Evolutionary conservation across 352 stramenopile genomes (phyloP).

Genomic region (Elongisporangium senticosum): DNA sequence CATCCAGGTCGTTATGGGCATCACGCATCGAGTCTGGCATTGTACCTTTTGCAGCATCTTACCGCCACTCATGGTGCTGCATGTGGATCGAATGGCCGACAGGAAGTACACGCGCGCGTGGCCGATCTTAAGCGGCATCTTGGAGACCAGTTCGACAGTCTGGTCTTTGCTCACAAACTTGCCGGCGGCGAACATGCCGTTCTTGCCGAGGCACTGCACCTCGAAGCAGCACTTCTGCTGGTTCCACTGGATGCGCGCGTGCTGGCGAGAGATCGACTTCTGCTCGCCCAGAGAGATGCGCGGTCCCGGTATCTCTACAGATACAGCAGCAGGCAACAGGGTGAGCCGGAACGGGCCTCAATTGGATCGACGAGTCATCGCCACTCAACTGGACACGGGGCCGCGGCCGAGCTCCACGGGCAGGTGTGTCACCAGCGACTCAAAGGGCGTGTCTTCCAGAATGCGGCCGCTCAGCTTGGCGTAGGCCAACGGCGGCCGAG

Average conservation of each 20-base stretch:
- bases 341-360: background rate
- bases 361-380: background rate
- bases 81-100: slow-evolving; percentile 57
- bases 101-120: slow-evolving; percentile 74
- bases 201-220: slow-evolving; percentile 75
- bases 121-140: slow-evolving; percentile 79
- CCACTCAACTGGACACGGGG: slow-evolving; percentile 8
- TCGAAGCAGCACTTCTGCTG: slow-evolving; percentile 70
- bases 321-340: background rate
- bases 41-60: slow-evolving; percentile 75
- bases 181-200: slow-evolving; percentile 67
- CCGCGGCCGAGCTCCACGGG: slow-evolving; percentile 69
- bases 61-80: slow-evolving; percentile 77
- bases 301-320: slow-evolving; percentile 27
- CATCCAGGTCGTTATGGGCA: background rate
- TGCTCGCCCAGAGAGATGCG: slow-evolving; percentile 71
- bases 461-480: slow-evolving; percentile 67
- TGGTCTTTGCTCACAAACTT: slow-evolving; percentile 70
- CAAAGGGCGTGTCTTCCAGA: slow-evolving; percentile 54
- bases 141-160: slow-evolving; percentile 56
- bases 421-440: slow-evolving; percentile 74
- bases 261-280: slow-evolving; percentile 70
- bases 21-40: background rate
- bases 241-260: slow-evolving; percentile 79
- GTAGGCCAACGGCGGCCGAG: slow-evolving; percentile 72